Conservation (phyloP, 768 basidiomycete genomes). For the Russula vinacea region DNA sequence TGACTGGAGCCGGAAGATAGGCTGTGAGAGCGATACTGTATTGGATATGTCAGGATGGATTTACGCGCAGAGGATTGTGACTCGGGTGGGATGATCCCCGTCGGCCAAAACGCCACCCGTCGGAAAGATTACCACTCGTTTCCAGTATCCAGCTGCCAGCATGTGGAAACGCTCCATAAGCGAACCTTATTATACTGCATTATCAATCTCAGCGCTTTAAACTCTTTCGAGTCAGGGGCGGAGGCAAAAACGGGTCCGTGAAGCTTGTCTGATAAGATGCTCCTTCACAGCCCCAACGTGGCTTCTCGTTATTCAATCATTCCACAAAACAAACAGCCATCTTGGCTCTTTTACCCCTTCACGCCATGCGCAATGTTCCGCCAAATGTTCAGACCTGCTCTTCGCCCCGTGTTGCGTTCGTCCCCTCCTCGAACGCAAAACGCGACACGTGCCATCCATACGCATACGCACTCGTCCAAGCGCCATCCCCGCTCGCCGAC, state of each 20-base stretch:
- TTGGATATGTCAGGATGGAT: background rate
- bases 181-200: slow-evolving; percentile 3
- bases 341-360: background rate
- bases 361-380: slow-evolving; percentile 27
- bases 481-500: slow-evolving; percentile 10
- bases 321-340: background rate
- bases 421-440: background rate
- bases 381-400: slow-evolving; percentile 11
- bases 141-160: background rate
- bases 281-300: background rate
- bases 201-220: background rate
- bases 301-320: background rate
- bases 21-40: background rate
- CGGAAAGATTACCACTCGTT: background rate
- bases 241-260: background rate
- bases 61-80: background rate
- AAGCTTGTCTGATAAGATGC: slow-evolving; percentile 4
- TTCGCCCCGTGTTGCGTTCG: slow-evolving; percentile 15
- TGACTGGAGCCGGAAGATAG: background rate
- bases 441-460: slow-evolving; percentile 3
- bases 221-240: slow-evolving; percentile 7
- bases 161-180: background rate
- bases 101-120: background rate
- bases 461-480: slow-evolving; percentile 11
- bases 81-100: background rate